Evolutionary conservation across 176 grass and related monocot genomes (phyloP).

Genomic region (Zoysia pacifica): DNA sequence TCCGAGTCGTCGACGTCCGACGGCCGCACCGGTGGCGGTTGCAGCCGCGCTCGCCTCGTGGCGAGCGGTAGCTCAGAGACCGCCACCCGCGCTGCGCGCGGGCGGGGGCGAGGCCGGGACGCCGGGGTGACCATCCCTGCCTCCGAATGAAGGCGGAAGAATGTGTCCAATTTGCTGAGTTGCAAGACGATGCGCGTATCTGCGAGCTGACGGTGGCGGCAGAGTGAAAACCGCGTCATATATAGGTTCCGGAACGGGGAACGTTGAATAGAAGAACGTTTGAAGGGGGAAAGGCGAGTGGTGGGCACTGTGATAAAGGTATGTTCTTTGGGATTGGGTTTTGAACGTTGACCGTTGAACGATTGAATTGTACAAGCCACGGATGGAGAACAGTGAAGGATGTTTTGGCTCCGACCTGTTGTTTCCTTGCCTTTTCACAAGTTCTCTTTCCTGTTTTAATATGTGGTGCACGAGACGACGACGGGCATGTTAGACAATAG

Average conservation of each 20-base stretch:
- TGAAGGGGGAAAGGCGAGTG: background rate
- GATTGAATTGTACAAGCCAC: slow-evolving; percentile 49
- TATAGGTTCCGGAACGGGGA: too few species aligned
- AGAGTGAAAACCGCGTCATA: too few species aligned
- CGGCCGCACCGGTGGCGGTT: background rate
- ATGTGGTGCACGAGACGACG: background rate
- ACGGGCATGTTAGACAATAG: background rate
- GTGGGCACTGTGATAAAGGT: background rate
- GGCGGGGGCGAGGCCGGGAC: slow-evolving; percentile 13
- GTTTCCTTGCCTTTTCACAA: background rate
- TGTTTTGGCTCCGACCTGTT: background rate
- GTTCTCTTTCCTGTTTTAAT: too few species aligned
- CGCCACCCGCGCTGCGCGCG: background rate
- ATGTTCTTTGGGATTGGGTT: slow-evolving; percentile 40
- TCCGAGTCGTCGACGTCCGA: background rate
- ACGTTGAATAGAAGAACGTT: too few species aligned
- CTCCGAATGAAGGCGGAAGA: too few species aligned
- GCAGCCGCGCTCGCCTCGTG: slow-evolving; percentile 8
- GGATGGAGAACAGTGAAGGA: background rate
- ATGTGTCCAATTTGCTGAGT: background rate
- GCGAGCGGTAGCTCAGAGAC: slow-evolving; percentile 37
- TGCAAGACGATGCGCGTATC: too few species aligned
- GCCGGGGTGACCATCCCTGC: slow-evolving; percentile 44
- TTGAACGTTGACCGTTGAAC: slow-evolving; percentile 89
- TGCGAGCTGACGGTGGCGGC: too few species aligned